A percentile compares a stretch with the other conserved stretches of the same genome.
Conservation (phyloP, 2,329 filamentous ascomycete genomes). For the Biscogniauxia marginata region DNA sequence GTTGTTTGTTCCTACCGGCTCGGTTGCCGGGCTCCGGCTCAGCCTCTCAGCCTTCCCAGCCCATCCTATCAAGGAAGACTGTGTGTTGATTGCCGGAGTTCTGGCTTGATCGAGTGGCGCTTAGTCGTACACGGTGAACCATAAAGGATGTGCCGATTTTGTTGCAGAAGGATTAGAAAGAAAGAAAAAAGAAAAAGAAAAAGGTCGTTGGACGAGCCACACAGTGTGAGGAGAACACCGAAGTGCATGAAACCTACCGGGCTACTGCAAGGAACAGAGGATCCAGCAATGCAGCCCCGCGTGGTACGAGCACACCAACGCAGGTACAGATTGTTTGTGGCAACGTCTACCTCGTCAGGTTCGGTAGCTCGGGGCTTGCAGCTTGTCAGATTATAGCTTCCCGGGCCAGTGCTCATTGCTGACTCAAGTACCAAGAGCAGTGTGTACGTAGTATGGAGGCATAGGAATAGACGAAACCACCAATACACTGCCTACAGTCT, state of each 20-base stretch:
- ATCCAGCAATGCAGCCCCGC: constrained; percentile 19
- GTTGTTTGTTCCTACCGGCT: background rate
- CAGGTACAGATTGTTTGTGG: constrained; percentile 13
- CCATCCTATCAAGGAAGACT: background rate
- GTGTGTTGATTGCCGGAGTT: background rate
- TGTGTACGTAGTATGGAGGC: background rate
- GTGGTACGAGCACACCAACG: constrained; percentile 20
- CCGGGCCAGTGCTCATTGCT: background rate
- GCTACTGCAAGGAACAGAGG: constrained; percentile 25
- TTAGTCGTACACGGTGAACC: constrained; percentile 1
- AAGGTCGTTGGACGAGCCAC: constrained; percentile 2
- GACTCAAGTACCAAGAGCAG: background rate
- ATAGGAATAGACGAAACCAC: background rate
- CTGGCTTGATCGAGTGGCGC: background rate
- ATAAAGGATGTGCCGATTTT: constrained; percentile 2
- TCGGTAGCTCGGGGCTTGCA: background rate
- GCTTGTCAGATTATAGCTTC: background rate
- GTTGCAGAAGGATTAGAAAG: background rate
- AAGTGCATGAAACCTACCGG: constrained; percentile 14
- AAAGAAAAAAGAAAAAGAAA: constrained; percentile 1
- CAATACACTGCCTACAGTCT: background rate
- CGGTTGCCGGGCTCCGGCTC: background rate
- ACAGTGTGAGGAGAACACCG: constrained; percentile 11
- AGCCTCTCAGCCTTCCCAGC: background rate
- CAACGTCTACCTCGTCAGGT: constrained; percentile 1